Evolutionary conservation across 306 rosid genomes (phyloP).

Genomic region (Vicia sativa): DNA sequence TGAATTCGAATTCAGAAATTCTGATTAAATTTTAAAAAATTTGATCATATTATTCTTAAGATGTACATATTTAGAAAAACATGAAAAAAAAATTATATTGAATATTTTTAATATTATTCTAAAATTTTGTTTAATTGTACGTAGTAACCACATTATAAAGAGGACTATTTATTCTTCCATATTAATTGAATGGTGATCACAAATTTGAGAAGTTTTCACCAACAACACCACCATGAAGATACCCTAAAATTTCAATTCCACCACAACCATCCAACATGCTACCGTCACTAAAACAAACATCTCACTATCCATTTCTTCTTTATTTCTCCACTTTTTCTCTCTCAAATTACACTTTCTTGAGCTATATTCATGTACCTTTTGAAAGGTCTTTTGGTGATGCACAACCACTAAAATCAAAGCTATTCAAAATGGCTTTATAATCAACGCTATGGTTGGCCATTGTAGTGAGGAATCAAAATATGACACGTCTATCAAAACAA

Average conservation of each 20-base stretch:
- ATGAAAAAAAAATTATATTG: no score
- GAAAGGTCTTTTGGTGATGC: slow-evolving; percentile 53
- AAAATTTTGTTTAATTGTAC: neutral
- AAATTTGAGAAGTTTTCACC: slow-evolving; percentile 32
- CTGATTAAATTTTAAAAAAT: no score
- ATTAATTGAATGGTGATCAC: neutral
- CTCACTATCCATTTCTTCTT: slow-evolving; percentile 27
- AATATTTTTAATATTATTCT: neutral
- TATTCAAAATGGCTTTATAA: slow-evolving; percentile 34
- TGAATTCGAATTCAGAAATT: no score
- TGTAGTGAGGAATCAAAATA: slow-evolving; percentile 34
- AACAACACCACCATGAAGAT: slow-evolving; percentile 34
- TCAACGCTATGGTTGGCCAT: slow-evolving; percentile 39
- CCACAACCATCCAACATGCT: slow-evolving; percentile 61
- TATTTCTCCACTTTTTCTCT: slow-evolving; percentile 18
- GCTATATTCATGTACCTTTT: slow-evolving; percentile 49
- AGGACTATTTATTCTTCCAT: neutral
- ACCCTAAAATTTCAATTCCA: slow-evolving; percentile 35
- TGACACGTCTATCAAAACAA: slow-evolving; percentile 31
- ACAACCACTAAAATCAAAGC: slow-evolving; percentile 51
- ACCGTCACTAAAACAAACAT: slow-evolving; percentile 47
- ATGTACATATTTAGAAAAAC: no score
- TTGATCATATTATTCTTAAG: no score
- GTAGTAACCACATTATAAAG: neutral
- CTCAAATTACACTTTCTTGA: slow-evolving; percentile 44